phyloP scores from a whole-genome alignment of 2,329 filamentous ascomycete species.

The Didymella pinodella region DNA sequence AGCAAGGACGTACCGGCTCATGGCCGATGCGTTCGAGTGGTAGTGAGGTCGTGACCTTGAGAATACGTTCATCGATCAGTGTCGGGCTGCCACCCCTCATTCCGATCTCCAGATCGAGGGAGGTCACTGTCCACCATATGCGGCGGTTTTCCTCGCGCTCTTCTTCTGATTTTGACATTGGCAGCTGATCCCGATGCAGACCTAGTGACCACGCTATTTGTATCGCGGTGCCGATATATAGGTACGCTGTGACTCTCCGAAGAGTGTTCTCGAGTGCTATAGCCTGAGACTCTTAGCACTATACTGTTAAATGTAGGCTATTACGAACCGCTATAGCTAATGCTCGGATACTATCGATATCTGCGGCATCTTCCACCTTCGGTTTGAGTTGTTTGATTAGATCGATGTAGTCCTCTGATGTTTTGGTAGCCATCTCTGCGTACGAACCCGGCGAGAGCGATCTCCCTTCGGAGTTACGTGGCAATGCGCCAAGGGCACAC shows the following conservation, averaged over 20 bases:
- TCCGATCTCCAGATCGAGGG: constrained; percentile 47
- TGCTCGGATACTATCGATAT: constrained; percentile 49
- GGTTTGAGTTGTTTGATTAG: constrained; percentile 47
- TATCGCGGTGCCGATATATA: constrained; percentile 49
- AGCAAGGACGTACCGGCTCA: constrained; percentile 2
- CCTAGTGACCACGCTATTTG: constrained; percentile 50
- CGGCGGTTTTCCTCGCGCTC: constrained; percentile 48
- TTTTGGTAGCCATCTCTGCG: constrained; percentile 34
- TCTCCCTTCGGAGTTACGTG: constrained; percentile 32
- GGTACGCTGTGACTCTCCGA: constrained; percentile 47
- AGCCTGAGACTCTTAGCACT: constrained; percentile 34
- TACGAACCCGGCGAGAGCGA: constrained; percentile 33
- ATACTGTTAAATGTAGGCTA: rapidly evolving
- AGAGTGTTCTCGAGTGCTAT: constrained; percentile 47
- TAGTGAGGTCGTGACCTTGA: constrained; percentile 42
- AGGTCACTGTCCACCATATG: constrained; percentile 51
- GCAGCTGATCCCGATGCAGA: constrained; percentile 47
- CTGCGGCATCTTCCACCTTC: constrained; percentile 47
- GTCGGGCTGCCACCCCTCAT: constrained; percentile 48
- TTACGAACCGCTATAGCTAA: constrained; percentile 45
- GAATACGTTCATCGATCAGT: constrained; percentile 44
- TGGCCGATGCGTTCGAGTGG: constrained; percentile 45
- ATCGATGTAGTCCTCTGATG: constrained; percentile 44
- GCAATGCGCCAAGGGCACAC: constrained; percentile 45
- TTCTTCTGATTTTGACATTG: constrained; percentile 34